Evolutionary conservation across 1,284 basidiomycete species (phyloP).

Genomic region (Papiliotrema laurentii): DNA sequence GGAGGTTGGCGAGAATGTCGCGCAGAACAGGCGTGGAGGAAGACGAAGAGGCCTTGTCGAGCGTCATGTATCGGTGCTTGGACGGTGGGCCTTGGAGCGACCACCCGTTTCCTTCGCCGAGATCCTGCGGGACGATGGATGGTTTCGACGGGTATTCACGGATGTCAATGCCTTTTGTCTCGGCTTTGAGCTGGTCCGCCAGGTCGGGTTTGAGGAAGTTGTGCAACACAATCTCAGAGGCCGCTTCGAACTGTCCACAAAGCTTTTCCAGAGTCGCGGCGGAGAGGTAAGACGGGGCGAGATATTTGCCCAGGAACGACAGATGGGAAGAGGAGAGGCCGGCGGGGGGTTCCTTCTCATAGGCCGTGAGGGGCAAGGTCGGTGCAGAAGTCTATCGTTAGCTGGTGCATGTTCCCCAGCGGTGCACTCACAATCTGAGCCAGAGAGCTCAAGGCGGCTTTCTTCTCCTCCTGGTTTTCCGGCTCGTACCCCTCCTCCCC

Average conservation of each 20-base stretch:
- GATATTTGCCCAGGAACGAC: slow-evolving; percentile 70
- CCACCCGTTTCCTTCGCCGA: slow-evolving; percentile 60
- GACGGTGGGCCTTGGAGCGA: slow-evolving; percentile 79
- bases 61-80: slow-evolving; percentile 83
- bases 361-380: slow-evolving; percentile 48
- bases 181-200: slow-evolving; percentile 62
- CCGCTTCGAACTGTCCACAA: slow-evolving; percentile 74
- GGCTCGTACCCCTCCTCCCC: slow-evolving; percentile 81
- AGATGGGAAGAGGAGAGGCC: slow-evolving; percentile 60
- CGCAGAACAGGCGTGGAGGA: slow-evolving; percentile 54
- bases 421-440: slow-evolving; percentile 43
- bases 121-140: slow-evolving; percentile 60
- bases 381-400: slow-evolving; percentile 54
- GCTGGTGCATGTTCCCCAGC: background rate
- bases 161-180: slow-evolving; percentile 57
- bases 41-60: slow-evolving; percentile 36
- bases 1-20: slow-evolving; percentile 60
- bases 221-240: slow-evolving; percentile 87
- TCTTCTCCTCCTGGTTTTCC: slow-evolving; percentile 62
- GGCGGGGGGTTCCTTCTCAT: slow-evolving; percentile 40
- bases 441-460: slow-evolving; percentile 56
- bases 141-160: slow-evolving; percentile 18
- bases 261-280: slow-evolving; percentile 74
- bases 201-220: slow-evolving; percentile 70
- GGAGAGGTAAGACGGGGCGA: slow-evolving; percentile 88